phyloP scores from a whole-genome alignment of 805 yeast genomes.

The Cyberlindnera mississippiensis region DNA sequence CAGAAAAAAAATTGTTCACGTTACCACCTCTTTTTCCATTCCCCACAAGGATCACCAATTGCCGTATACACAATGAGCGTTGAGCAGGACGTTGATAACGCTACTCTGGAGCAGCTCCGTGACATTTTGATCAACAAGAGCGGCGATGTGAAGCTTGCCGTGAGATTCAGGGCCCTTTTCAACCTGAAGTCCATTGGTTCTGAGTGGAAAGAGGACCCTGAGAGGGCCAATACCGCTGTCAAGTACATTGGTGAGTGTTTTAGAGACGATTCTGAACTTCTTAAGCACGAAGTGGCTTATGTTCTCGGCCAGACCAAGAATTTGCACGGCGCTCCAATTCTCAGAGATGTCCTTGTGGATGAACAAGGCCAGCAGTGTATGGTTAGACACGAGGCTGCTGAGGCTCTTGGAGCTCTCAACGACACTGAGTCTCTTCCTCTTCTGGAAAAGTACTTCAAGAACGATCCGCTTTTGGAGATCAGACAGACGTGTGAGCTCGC shows the following conservation, averaged over 20 bases:
- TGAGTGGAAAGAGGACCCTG: constrained; percentile 51
- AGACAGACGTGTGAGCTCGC: constrained; percentile 98
- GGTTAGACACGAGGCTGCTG: constrained; percentile 99
- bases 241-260: constrained; percentile 85
- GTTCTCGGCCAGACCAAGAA: constrained; percentile 95
- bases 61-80: constrained; percentile 3
- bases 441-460: constrained; percentile 55
- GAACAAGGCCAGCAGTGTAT: constrained; percentile 70
- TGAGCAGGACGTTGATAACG: constrained; percentile 19
- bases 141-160: constrained; percentile 74
- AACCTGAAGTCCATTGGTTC: constrained; percentile 83
- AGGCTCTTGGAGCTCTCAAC: constrained; percentile 95
- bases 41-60: background rate
- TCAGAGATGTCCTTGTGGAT: constrained; percentile 67
- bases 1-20: constrained; percentile 1
- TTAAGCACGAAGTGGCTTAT: constrained; percentile 97
- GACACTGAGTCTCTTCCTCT: constrained; percentile 67
- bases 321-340: constrained; percentile 66
- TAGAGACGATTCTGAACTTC: constrained; percentile 72
- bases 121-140: constrained; percentile 61
- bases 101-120: constrained; percentile 60
- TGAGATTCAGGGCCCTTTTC: constrained; percentile 91
- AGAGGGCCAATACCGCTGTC: constrained; percentile 62
- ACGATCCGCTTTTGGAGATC: constrained; percentile 83
- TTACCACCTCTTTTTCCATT: constrained; percentile 6